Conservation (phyloP, 257 asterid species). For the Fraxinus anomala region DNA sequence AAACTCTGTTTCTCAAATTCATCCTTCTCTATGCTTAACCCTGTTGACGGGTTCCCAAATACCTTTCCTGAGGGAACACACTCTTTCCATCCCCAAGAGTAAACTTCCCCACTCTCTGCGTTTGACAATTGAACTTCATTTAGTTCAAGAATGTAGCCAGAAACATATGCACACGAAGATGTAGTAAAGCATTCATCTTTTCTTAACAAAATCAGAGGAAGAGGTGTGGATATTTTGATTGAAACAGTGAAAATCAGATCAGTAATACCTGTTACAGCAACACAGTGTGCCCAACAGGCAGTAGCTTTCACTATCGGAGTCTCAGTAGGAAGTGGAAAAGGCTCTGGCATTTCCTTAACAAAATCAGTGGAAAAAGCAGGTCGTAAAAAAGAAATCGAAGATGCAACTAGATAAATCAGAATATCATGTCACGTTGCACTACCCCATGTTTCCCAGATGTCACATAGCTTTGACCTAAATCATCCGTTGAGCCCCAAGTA, state of each 20-base stretch:
- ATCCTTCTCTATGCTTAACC: constrained; percentile 57
- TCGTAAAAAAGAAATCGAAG: constrained; percentile 32
- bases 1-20: constrained; percentile 47
- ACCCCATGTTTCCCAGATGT: constrained; percentile 99
- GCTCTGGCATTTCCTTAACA: constrained; percentile 96
- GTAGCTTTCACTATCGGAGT: constrained; percentile 65
- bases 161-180: constrained; percentile 3
- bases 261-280: constrained; percentile 70
- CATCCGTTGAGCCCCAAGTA: constrained; percentile 98
- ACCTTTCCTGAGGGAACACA: constrained; percentile 91
- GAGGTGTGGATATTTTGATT: not conserved
- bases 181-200: not conserved
- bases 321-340: constrained; percentile 89
- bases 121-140: constrained; percentile 28
- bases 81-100: constrained; percentile 99
- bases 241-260: not conserved
- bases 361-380: constrained; percentile 41
- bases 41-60: constrained; percentile 57
- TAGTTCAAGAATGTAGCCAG: not conserved
- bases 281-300: constrained; percentile 98
- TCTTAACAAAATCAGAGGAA: not conserved
- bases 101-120: constrained; percentile 84
- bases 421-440: constrained; percentile 26
- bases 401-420: constrained; percentile 13
- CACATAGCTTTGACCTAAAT: constrained; percentile 90